Conservation (phyloP, 1,284 basidiomycete genomes). For the Fistulinella cinereoalba region DNA sequence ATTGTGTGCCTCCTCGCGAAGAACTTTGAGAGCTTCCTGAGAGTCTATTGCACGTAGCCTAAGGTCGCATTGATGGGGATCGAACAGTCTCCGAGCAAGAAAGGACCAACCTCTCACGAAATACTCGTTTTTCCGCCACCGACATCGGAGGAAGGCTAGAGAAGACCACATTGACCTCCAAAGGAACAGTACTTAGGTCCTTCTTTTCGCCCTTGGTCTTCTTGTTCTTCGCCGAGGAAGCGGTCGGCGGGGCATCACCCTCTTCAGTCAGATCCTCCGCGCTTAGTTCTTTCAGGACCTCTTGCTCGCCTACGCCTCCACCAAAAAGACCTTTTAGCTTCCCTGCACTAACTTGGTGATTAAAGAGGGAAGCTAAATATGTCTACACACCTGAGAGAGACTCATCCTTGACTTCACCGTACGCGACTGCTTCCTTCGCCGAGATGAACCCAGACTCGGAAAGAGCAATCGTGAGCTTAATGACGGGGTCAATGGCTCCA, state of each 20-base stretch:
- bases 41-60: conserved; percentile 80
- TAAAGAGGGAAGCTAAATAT: background rate
- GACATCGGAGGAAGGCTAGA: conserved; percentile 70
- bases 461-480: conserved; percentile 78
- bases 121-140: conserved; percentile 65
- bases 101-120: conserved; percentile 57
- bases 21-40: conserved; percentile 74
- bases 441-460: conserved; percentile 84
- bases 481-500: conserved; percentile 67
- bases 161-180: conserved; percentile 63
- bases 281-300: conserved; percentile 17
- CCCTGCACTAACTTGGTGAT: conserved; percentile 41
- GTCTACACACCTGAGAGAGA: conserved; percentile 60
- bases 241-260: conserved; percentile 14
- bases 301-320: conserved; percentile 36
- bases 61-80: conserved; percentile 3
- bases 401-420: conserved; percentile 75
- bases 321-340: conserved; percentile 86
- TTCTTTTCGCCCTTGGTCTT: conserved; percentile 42
- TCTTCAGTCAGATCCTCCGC: conserved; percentile 26
- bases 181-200: conserved; percentile 49
- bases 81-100: background rate
- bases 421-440: conserved; percentile 72
- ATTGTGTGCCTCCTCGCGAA: conserved; percentile 90
- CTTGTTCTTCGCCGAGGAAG: conserved; percentile 33